Conservation (phyloP, 2,329 filamentous ascomycete genomes). For the Ophiostoma fasciatum region DNA sequence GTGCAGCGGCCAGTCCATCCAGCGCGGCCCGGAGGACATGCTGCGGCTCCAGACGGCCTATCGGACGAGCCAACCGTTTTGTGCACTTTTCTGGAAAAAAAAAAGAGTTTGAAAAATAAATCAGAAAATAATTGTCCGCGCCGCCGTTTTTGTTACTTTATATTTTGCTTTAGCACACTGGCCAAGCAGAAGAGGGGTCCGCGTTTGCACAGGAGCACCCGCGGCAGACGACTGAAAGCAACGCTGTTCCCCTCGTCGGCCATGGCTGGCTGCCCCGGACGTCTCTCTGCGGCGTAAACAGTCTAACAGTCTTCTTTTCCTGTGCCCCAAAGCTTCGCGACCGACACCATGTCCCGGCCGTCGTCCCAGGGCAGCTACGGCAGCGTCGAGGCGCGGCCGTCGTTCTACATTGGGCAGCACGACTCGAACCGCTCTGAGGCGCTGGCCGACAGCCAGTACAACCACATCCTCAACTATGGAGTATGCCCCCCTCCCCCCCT, state of each 20-base stretch:
- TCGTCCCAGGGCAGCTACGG: conserved; percentile 4
- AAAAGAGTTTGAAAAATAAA: too few relatives aligned
- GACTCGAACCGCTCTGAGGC: conserved; percentile 47
- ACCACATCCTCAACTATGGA: conserved; percentile 52
- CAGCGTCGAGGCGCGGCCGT: conserved; percentile 20
- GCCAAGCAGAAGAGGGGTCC: conserved; percentile 6
- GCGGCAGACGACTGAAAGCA: not conserved
- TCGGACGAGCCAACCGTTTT: too few relatives aligned
- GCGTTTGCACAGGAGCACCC: conserved; percentile 1
- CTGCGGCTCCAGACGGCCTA: too few relatives aligned
- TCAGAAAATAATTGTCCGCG: too few relatives aligned
- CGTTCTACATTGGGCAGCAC: conserved; percentile 61
- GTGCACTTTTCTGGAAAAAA: too few relatives aligned
- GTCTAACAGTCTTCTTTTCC: too few relatives aligned
- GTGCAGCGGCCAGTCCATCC: too few relatives aligned
- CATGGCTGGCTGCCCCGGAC: conserved; percentile 1
- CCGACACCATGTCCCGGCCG: not conserved
- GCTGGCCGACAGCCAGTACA: conserved; percentile 49
- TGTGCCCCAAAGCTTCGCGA: not conserved
- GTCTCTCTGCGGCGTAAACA: not conserved
- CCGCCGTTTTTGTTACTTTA: conserved; percentile 4
- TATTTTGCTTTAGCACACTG: conserved; percentile 4
- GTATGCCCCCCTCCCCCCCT: conserved; percentile 29
- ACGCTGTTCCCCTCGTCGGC: not conserved
- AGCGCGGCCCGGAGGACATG: too few relatives aligned